Conservation (phyloP, 345 rosid genomes). For the Triadica sebifera region DNA sequence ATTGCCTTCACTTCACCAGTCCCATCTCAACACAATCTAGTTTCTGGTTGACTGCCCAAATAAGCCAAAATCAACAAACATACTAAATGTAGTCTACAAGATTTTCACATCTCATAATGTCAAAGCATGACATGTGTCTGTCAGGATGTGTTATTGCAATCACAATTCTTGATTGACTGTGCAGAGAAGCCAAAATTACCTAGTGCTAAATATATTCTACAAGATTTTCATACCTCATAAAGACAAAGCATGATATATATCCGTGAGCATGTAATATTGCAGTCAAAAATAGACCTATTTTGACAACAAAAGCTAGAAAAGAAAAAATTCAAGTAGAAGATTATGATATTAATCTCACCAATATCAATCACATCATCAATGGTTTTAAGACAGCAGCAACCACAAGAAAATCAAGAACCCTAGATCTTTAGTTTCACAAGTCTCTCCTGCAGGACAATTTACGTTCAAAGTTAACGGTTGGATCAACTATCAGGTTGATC, state of each 20-base stretch:
- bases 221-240: no score
- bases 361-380: not conserved
- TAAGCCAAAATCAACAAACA: not conserved
- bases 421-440: not conserved
- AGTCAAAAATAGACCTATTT: no score
- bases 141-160: not conserved
- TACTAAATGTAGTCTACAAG: not conserved
- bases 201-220: no score
- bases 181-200: no score
- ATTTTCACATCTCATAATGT: not conserved
- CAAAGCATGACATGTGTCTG: no score
- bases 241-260: no score
- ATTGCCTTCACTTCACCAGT: not conserved
- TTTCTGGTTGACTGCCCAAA: not conserved
- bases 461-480: not conserved
- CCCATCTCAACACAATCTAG: not conserved
- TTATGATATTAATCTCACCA: not conserved
- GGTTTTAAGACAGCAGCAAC: not conserved
- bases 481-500: not conserved
- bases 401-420: not conserved
- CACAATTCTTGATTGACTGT: no score
- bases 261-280: no score
- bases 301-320: no score
- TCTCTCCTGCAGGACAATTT: not conserved
- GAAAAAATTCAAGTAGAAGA: no score